Percentiles rank a stretch among this genome's conserved stretches.
Evolutionary conservation across 192 early-diverging fungal species (phyloP).

Genomic region (Cladochytrium replicatum): DNA sequence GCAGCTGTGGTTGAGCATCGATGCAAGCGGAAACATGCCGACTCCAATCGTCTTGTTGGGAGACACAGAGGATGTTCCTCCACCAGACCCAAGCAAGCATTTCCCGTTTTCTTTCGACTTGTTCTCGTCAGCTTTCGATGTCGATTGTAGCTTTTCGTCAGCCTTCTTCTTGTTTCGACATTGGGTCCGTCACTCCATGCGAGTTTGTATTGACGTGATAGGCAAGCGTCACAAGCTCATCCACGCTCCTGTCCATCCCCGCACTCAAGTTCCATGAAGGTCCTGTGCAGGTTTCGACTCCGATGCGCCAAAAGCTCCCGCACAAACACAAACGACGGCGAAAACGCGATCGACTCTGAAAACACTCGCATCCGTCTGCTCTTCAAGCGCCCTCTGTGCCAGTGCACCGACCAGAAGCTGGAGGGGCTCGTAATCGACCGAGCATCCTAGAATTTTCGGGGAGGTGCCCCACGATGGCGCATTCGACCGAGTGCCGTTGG

Average conservation of each 20-base stretch:
- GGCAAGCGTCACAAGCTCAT: conserved; percentile 38
- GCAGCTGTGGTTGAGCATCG: conserved; percentile 66
- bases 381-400: background rate
- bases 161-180: no score
- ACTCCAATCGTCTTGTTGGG: no score
- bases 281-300: no score
- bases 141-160: no score
- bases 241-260: conserved; percentile 10
- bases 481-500: conserved; percentile 19
- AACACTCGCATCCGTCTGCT: no score
- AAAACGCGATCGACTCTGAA: conserved; percentile 15
- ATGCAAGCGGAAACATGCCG: conserved; percentile 60
- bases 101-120: no score
- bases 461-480: conserved; percentile 12
- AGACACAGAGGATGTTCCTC: no score
- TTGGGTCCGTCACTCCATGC: conserved; percentile 43
- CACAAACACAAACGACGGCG: conserved; percentile 10
- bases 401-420: conserved; percentile 22
- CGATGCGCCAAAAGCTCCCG: conserved; percentile 14
- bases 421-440: conserved; percentile 23
- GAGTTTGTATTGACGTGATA: conserved; percentile 58
- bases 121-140: no score
- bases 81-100: no score
- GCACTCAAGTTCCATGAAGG: no score
- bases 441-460: conserved; percentile 18